Evolutionary conservation across 2,329 filamentous ascomycete species (phyloP), one percentile per base, ranked within the genome.

Genomic region (Cordyceps javanica): DNA sequence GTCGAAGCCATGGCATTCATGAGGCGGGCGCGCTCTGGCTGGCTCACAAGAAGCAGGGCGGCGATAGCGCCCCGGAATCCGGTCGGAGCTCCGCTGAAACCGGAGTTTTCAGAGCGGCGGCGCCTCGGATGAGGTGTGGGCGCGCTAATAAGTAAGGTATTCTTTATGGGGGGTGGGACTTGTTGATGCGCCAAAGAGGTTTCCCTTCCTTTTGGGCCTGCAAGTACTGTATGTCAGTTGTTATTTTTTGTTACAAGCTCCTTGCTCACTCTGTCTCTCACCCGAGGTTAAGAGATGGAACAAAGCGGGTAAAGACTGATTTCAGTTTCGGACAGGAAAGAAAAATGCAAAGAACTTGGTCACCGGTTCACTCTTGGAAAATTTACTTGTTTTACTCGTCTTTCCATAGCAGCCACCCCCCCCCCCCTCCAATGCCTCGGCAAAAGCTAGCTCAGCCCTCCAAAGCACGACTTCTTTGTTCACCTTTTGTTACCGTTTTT

Each of bases 71-170:
- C 16, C 48, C 55, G 55, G 55, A 58, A 14, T 53, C 55, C 55
- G 55, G 39, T 58, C 55, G 55, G 55, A 58, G 55, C 48, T 58
- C 46, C 55, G 55, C 48, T 34, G 44, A 30, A 4, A 44, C 46
- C 55, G 55, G 55, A 57, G 28, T 57, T 57, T 57, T 57, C 36
- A 25, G 32, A n/a, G n/a, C n/a, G n/a, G n/a, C n/a, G n/a, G n/a
- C n/a, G n/a, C n/a, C n/a, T n/a, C n/a, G n/a, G n/a, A n/a, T n/a
- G n/a, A n/a, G n/a, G n/a, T n/a, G n/a, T n/a, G 32, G 34, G 32
- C 19, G 48, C 7, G 32, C 9, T 36, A 25, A 41, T 52, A 36
- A 16, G 16, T 2, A 52, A 52, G 8, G 36, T n/a, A n/a, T n/a
- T n/a, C n/a, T n/a, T n/a, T n/a, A n/a, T n/a, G n/a, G n/a, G n/a